These are phyloP conservation scores for Sutorius eximius DNA, from an alignment of 1,284 basidiomycete species.

Conservation along the genomic window DNA sequence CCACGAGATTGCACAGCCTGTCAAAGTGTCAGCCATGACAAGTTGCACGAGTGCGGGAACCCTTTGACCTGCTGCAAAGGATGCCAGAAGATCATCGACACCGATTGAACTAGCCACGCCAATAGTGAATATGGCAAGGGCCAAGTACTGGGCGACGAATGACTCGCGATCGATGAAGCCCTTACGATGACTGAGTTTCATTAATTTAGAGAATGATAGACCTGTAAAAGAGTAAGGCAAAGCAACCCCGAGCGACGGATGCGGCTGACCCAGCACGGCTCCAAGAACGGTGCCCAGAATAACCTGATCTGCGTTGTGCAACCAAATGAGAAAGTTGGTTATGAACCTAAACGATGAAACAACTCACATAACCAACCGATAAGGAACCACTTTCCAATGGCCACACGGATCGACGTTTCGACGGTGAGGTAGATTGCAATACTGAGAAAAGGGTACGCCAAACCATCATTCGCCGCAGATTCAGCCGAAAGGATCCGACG, in stretches of 20 bases:
- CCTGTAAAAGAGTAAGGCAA: slow-evolving; percentile 42
- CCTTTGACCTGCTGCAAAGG: slow-evolving; percentile 84
- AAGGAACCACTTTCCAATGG: slow-evolving; percentile 78
- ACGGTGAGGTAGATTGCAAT: slow-evolving; percentile 86
- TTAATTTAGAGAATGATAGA: slow-evolving; percentile 70
- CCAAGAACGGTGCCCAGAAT: slow-evolving; percentile 80
- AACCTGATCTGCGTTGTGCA: slow-evolving; percentile 69
- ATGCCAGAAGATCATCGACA: slow-evolving; percentile 84
- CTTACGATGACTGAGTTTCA: slow-evolving; percentile 77
- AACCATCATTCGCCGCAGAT: slow-evolving; percentile 84
- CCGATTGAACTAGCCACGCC: slow-evolving; percentile 79
- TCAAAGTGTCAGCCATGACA: neutral
- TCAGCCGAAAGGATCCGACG: slow-evolving; percentile 88
- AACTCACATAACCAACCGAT: slow-evolving; percentile 75
- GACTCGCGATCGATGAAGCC: slow-evolving; percentile 89
- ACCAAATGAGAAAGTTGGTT: slow-evolving; percentile 2
- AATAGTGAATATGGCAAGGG: slow-evolving; percentile 77
- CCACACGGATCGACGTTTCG: slow-evolving; percentile 61
- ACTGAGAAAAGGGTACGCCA: slow-evolving; percentile 91
- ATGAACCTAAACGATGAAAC: neutral
- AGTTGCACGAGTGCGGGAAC: neutral
- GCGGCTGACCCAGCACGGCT: slow-evolving; percentile 59
- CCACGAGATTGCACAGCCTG: slow-evolving; percentile 89
- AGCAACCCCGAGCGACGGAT: neutral
- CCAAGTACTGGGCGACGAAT: slow-evolving; percentile 88